Conservation (phyloP, 805 yeast genomes). For the Sugiyamaella marilandica region DNA sequence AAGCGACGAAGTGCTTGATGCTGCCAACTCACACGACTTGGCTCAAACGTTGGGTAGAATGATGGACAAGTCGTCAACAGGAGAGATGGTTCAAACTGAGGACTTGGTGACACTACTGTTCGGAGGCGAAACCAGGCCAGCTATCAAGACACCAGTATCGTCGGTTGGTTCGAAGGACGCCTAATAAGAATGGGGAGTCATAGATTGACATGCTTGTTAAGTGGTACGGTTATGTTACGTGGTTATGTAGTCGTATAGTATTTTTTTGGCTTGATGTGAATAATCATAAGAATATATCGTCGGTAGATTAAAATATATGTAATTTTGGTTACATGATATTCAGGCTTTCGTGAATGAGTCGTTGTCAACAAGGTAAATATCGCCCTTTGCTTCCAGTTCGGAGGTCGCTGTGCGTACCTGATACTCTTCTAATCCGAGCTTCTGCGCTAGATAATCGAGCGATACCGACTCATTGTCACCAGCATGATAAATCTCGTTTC, state of each 20-base stretch:
- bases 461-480: background rate
- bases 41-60: constrained; percentile 48
- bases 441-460: background rate
- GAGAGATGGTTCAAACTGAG: constrained; percentile 53
- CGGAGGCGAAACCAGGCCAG: constrained; percentile 13
- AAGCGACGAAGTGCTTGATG: constrained; percentile 28
- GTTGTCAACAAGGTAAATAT: background rate
- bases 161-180: background rate
- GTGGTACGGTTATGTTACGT: no score
- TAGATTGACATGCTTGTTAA: no score
- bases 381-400: background rate
- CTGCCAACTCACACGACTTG: constrained; percentile 53
- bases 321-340: background rate
- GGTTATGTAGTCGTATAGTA: no score
- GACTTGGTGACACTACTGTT: constrained; percentile 66
- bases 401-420: background rate
- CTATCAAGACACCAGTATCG: background rate
- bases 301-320: background rate
- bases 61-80: constrained; percentile 46
- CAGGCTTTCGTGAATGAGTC: background rate
- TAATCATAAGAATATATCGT: no score
- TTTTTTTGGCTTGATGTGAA: no score
- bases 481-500: background rate
- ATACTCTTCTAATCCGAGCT: background rate
- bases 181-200: background rate